Base-by-base conservation (phyloP, 2,329 filamentous ascomycete species). In the Xylaria sp. region DNA sequence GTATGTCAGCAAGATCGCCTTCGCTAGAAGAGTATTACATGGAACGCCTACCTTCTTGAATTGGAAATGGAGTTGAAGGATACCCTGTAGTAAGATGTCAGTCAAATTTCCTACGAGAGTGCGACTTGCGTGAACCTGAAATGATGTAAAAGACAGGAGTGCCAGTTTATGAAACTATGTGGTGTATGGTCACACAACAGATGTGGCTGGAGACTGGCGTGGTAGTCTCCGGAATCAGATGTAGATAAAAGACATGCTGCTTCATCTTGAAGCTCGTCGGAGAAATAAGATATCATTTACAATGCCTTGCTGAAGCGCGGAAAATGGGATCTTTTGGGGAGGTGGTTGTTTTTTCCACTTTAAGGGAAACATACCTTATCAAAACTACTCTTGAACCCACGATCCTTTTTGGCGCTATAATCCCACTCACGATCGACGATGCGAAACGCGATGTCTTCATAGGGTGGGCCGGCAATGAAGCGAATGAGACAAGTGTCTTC, bases 341-440 rank as follows among this genome's bases (percentile, higher is more conserved):
- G n/a, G n/a, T n/a, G n/a, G n/a, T n/a, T n/a, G n/a, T n/a, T n/a
- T n/a, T n/a, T n/a, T n/a, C n/a, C n/a, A n/a, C n/a, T n/a, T n/a
- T n/a, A 47, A 22, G 13, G 5, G 42, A 65, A 62, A 81, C 87
- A 71, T 88, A 96, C 93, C 90, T 97, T 97, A 81, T 99, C 96
- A 79, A 98, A 99, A 70, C 92, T 97, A 80, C 94, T 97, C 78
- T 89, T 94, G 81, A 98, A 99, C 0, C 96, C 96, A 66, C 96
- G 88, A 74, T 99, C 96, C 74, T 91, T 88, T 81, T 97, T 98
- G 2, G 95, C 93, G 78, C 93, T 97, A 78, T 97, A 99, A 79
- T 99, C 96, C 96, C 96, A 99, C 80, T 99, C 96, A 71, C 96
- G 95, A 80, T 99, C 96, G 44, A 99, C 94, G 72, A 99, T 97